Evolutionary conservation across 1,284 basidiomycete genomes (phyloP).

Genomic region (Pholiota adiposa): DNA sequence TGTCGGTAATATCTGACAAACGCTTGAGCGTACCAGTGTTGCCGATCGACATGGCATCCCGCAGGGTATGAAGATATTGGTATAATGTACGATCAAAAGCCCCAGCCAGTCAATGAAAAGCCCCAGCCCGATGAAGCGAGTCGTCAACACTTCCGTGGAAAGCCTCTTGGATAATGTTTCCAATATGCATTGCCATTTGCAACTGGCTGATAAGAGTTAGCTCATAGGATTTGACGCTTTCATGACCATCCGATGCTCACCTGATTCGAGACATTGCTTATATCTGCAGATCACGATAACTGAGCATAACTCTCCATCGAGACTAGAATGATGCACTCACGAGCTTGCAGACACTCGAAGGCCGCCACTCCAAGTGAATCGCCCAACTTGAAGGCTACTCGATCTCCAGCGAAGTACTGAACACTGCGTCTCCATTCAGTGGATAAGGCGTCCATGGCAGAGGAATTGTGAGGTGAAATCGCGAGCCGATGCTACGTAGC

Average conservation of each 20-base stretch:
- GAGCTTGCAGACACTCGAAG: constrained; percentile 30
- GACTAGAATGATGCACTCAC: constrained; percentile 22
- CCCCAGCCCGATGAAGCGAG: background rate
- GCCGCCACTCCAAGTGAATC: constrained; percentile 31
- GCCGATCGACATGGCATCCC: constrained; percentile 5
- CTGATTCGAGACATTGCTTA: constrained; percentile 21
- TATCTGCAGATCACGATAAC: constrained; percentile 17
- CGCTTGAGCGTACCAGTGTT: background rate
- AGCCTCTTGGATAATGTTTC: constrained; percentile 33
- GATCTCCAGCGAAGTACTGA: constrained; percentile 28
- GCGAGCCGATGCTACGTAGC: background rate
- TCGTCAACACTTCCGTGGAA: constrained; percentile 24
- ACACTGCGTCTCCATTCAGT: constrained; percentile 31
- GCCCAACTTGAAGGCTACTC: constrained; percentile 35
- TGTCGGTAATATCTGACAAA: background rate
- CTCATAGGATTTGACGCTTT: background rate
- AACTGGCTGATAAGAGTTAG: constrained; percentile 23
- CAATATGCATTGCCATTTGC: constrained; percentile 28
- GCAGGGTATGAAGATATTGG: constrained; percentile 3
- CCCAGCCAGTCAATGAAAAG: background rate
- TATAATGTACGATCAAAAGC: background rate
- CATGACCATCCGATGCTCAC: constrained; percentile 8
- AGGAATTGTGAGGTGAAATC: background rate
- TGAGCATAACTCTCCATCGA: background rate
- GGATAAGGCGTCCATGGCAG: constrained; percentile 32